Percentiles rank a stretch among this genome's conserved stretches.
Conservation (phyloP, 2,329 filamentous ascomycete species). For the Penicillium sp. region DNA sequence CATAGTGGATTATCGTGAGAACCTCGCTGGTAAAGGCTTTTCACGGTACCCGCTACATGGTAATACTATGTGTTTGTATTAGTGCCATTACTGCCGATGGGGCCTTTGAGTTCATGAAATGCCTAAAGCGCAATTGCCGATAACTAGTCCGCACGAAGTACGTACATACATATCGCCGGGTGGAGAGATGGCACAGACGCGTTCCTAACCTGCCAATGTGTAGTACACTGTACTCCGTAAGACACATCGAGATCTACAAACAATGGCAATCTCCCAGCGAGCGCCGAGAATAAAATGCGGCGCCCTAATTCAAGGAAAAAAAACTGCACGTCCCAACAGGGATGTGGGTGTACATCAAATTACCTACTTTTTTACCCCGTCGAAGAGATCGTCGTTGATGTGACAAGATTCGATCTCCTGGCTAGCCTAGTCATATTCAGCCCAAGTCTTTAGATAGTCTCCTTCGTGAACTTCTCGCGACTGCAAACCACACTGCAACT, state of each 20-base stretch:
- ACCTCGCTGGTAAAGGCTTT: background rate
- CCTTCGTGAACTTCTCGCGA: background rate
- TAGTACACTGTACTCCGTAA: too few species aligned
- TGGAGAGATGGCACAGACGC: background rate
- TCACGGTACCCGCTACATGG: background rate
- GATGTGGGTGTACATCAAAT: background rate
- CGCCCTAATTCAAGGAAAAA: background rate
- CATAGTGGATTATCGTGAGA: background rate
- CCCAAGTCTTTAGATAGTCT: too few species aligned
- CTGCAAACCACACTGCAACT: conserved; percentile 2
- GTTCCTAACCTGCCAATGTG: background rate
- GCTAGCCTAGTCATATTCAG: background rate
- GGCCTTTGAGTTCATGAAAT: background rate
- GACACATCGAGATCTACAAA: background rate
- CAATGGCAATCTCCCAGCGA: background rate
- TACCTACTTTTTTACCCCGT: background rate
- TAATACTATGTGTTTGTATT: background rate
- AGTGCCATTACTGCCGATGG: too few species aligned
- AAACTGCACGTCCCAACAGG: background rate
- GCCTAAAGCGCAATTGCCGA: background rate
- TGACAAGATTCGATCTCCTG: conserved; percentile 1
- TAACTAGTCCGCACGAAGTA: too few species aligned
- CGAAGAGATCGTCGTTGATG: conserved; percentile 1
- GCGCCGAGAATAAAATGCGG: background rate
- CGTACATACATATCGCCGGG: too few species aligned